Evolutionary conservation across 208 protist species (phyloP), one percentile per base, ranked within the genome.

Genomic region (Acanthamoeba pearcei): DNA sequence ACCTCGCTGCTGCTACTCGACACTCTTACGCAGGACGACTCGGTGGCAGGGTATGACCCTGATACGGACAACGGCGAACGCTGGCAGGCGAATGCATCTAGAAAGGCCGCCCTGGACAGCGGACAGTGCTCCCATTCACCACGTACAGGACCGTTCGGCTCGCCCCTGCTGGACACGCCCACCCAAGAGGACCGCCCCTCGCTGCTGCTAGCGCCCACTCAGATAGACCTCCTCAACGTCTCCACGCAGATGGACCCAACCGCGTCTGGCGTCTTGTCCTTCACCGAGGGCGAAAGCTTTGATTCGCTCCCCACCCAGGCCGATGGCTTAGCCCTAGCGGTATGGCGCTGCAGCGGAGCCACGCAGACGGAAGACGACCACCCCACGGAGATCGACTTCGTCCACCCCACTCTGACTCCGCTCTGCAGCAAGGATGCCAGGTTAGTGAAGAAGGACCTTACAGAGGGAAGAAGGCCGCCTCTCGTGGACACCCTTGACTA

Each of bases 1-100:
- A 82, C n/a, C 19, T 82, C 74, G 19, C 74, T 82, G 8, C 42
- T 82, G 42, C 74, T 82, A 32, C 74, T 82, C 17, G 74, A 82
- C 42, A 49, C 74, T 22, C 51, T 32, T 1, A 82, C 74, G 0
- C 74, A 82, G 42, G 8, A 82, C 1, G 74, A 82, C 38, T 10
- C 35, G 35, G n/a, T n/a, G n/a, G n/a, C n/a, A n/a, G n/a, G n/a
- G n/a, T n/a, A n/a, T n/a, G n/a, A n/a, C n/a, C n/a, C n/a, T n/a
- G n/a, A n/a, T n/a, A n/a, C n/a, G n/a, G n/a, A n/a, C 38, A 42
- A 42, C 2, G 38, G 38, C 38, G 38, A 42, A 2, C 38, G 3
- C 38, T 42, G 38, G 38, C 38, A 42, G 38, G 38, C 38, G 38
- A 42, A 42, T 3, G 38, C 3, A 42, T 4, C 38, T 0, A 42